Evolutionary conservation across 2,329 filamentous ascomycete genomes (phyloP).

Genomic region (Didymella pinodella): DNA sequence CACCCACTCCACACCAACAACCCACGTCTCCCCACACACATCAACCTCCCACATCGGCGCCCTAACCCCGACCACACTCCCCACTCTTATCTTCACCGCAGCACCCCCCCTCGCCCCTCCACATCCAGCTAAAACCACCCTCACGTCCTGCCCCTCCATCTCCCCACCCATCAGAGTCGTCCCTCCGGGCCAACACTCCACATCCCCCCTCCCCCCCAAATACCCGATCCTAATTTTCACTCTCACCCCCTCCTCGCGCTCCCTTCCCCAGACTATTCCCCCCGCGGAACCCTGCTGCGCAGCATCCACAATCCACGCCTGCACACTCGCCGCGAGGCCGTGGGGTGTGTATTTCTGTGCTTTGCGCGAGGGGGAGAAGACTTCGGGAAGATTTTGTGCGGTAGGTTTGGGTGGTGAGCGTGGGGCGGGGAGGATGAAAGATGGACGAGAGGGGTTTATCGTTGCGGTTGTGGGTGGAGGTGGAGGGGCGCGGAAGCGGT

Average conservation of each 20-base stretch:
- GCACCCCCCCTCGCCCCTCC: conserved; percentile 30
- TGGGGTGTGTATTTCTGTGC: conserved; percentile 59
- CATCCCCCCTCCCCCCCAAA: conserved; percentile 7
- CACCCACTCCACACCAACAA: conserved; percentile 55
- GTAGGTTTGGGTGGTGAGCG: conserved; percentile 35
- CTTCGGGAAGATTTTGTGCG: conserved; percentile 55
- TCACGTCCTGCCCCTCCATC: conserved; percentile 16
- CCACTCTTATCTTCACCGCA: conserved; percentile 35
- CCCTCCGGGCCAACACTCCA: conserved; percentile 33
- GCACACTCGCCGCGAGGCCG: conserved; percentile 59
- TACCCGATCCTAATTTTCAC: conserved; percentile 21
- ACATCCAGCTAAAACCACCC: conserved; percentile 41
- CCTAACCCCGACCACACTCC: conserved; percentile 47
- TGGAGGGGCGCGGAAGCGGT: conserved; percentile 38
- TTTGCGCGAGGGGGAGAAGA: conserved; percentile 62
- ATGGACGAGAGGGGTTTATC: conserved; percentile 37
- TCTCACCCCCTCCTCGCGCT: conserved; percentile 39
- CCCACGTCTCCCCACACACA: conserved; percentile 47
- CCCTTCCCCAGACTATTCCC: conserved; percentile 26
- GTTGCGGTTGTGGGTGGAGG: not conserved
- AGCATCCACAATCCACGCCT: conserved; percentile 60
- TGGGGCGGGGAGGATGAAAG: conserved; percentile 51
- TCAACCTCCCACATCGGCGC: conserved; percentile 54
- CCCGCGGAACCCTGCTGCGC: conserved; percentile 27
- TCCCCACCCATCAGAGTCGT: conserved; percentile 36